These are phyloP conservation scores for Gnaphalium uliginosum DNA, from an alignment of 129 eudicot species.

Conservation along the genomic window DNA sequence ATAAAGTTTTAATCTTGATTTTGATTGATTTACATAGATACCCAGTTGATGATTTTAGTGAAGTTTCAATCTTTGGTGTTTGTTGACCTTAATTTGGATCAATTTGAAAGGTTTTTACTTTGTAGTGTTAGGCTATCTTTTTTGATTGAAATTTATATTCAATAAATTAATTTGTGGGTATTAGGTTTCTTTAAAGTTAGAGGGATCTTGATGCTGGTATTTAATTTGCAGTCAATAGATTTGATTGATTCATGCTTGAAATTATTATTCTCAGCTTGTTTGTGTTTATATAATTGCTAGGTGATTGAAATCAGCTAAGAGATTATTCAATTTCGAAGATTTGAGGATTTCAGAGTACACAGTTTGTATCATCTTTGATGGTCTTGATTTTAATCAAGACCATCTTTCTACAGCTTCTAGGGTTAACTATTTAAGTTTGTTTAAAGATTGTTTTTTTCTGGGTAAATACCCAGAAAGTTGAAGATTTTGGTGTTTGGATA, in stretches of 20 bases:
- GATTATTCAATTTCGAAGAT: conserved; percentile 28
- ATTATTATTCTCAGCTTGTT: conserved; percentile 8
- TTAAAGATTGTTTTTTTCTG: conserved; percentile 23
- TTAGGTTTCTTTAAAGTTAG: conserved; percentile 15
- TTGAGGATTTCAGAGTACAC: conserved; percentile 33
- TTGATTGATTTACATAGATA: conserved; percentile 24
- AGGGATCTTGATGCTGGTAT: conserved; percentile 17
- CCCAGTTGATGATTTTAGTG: conserved; percentile 32
- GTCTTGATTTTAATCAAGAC: conserved; percentile 32
- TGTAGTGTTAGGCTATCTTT: conserved; percentile 6
- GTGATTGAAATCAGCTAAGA: conserved; percentile 17
- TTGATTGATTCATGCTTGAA: conserved; percentile 24
- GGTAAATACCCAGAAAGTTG: conserved; percentile 23
- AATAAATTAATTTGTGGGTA: conserved; percentile 18
- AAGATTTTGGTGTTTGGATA: conserved; percentile 37
- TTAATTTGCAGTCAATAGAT: conserved; percentile 20
- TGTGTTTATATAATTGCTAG: conserved; percentile 10
- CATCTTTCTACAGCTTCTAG: conserved; percentile 30
- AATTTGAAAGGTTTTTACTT: conserved; percentile 17
- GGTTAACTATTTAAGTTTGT: conserved; percentile 22
- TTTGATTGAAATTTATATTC: neutral
- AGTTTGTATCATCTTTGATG: conserved; percentile 22
- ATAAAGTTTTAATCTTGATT: conserved; percentile 13
- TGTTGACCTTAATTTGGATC: conserved; percentile 32
- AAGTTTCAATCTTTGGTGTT: conserved; percentile 14